Base-by-base conservation (phyloP, 495 filamentous ascomycete species). In the Talaromyces liani region DNA sequence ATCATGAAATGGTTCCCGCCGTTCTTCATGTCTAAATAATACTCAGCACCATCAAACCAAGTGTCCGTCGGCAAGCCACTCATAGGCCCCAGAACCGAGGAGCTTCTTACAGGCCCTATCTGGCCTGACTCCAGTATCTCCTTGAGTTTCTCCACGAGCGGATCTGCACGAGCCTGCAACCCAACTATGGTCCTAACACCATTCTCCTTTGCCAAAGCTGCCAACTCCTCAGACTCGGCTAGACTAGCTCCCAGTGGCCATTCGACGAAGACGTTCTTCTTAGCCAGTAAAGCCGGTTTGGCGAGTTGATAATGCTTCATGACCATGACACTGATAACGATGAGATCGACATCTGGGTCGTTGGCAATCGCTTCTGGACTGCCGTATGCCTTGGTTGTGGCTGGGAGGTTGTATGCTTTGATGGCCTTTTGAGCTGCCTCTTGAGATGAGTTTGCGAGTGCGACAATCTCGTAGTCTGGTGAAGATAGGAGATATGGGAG, bases 1-100 rank as follows among this genome's bases (percentile, higher is more conserved):
- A 88, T 85, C 0, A 80, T 85, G 41, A 79, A 71, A 0, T 75
- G n/a, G 65, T 84, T 84, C 2, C 81, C 85, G 0, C 82, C 85
- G 25, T 82, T 67, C 45, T 71, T 65, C 22, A 73, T 66, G n/a
- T 79, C 67, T 0, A 74, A 63, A 25, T 83, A 78, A 63, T 85
- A 87, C 47, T 69, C 65, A 20, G 79, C 31, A 1, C 67, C 67
- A 61, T 75, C 69, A 0, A 66, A 61, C n/a, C 77, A 31, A 4
- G 24, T 62, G 8, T 71, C 73, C 1, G 77, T 68, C 3, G 71
- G 73, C 25, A 69, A 66, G 7, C 18, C 66, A 16, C 73, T 75
- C 0, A 73, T 75, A 61, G 65, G 72, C 0, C 71, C 65, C 24
- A 75, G 72, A 59, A 85, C 33, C 18, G 83, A 80, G 22, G 73